Conservation (phyloP, 164 flowering plant species). For the Aristolochia californica region DNA sequence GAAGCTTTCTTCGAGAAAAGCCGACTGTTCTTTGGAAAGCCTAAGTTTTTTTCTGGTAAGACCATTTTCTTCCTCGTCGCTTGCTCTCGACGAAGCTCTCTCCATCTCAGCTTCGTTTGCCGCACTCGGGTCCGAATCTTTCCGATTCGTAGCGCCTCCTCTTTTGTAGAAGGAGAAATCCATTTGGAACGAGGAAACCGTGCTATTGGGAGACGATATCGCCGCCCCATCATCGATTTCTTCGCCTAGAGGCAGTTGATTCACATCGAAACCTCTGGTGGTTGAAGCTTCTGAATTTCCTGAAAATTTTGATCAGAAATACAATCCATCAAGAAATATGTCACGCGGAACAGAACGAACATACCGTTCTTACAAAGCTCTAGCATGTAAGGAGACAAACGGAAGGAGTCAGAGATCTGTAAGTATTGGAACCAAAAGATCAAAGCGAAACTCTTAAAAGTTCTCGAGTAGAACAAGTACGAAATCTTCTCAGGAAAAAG, state of each 20-base stretch:
- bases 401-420: no score
- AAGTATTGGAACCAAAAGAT: no score
- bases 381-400: no score
- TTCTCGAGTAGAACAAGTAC: no score
- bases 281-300: constrained; percentile 22
- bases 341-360: no score
- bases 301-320: no score
- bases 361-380: no score
- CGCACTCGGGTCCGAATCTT: constrained; percentile 16
- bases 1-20: constrained; percentile 88
- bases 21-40: constrained; percentile 83
- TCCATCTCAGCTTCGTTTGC: constrained; percentile 30
- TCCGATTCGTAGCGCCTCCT: constrained; percentile 10
- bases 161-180: constrained; percentile 35
- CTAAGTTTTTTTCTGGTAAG: constrained; percentile 67
- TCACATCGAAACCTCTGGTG: constrained; percentile 36
- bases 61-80: constrained; percentile 73
- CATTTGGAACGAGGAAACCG: constrained; percentile 50
- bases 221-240: constrained; percentile 35
- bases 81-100: constrained; percentile 43
- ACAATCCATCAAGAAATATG: no score
- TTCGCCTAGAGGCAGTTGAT: constrained; percentile 26
- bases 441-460: no score
- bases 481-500: no score
- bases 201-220: constrained; percentile 50